These are phyloP conservation scores for Aspergillus neoniger DNA, from an alignment of 2,329 filamentous ascomycete genomes.

Conservation along the genomic window DNA sequence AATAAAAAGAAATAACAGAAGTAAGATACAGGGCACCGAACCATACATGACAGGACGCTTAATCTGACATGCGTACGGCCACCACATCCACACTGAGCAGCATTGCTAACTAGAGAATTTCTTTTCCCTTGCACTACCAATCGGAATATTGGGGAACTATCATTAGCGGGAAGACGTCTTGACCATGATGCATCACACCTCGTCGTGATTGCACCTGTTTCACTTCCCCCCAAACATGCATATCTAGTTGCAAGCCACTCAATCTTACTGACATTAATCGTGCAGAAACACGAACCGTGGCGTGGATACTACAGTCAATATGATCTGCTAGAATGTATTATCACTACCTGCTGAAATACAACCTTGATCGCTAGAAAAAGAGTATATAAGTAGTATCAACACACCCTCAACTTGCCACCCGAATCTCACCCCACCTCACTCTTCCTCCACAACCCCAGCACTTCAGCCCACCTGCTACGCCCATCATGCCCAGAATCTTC, in stretches of 20 bases:
- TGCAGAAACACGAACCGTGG: background rate
- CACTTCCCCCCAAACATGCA: background rate
- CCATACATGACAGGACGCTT: no score
- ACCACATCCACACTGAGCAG: no score
- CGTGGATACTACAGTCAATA: background rate
- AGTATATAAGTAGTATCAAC: background rate
- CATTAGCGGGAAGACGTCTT: background rate
- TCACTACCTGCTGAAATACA: no score
- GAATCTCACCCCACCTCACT: no score
- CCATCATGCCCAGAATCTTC: background rate
- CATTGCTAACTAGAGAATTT: no score
- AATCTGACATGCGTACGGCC: no score
- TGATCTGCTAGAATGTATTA: no score
- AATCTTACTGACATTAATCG: background rate
- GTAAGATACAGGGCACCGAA: rapidly evolving
- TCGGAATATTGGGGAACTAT: background rate
- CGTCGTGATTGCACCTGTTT: background rate
- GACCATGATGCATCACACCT: no score
- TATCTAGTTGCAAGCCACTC: background rate
- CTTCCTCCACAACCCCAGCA: background rate
- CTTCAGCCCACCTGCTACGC: no score
- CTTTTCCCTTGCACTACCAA: background rate
- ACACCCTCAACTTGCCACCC: background rate
- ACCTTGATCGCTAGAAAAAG: no score
- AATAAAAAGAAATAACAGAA: no score